A percentile compares a stretch with the other conserved stretches of the same genome.
phyloP scores from a whole-genome alignment of 2,329 filamentous ascomycete genomes.

The Cladosporium phlei region DNA sequence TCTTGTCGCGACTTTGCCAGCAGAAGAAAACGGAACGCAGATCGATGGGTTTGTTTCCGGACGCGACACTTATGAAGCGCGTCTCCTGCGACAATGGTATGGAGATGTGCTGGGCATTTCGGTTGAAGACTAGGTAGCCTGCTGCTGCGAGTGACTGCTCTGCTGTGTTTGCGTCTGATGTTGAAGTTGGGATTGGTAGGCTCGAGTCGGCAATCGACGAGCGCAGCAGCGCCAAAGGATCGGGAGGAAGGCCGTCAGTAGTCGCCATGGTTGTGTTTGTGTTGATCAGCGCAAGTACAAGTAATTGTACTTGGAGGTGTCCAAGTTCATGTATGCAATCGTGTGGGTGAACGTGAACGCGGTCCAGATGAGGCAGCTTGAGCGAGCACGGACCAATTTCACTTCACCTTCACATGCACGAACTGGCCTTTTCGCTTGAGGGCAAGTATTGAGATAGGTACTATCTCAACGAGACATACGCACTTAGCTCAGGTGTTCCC shows the following conservation, averaged over 20 bases:
- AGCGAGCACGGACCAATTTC: not conserved
- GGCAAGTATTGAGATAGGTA: no score
- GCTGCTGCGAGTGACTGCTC: conserved; percentile 65
- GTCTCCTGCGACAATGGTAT: conserved; percentile 57
- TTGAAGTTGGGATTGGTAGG: conserved; percentile 68
- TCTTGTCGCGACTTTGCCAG: conserved; percentile 87
- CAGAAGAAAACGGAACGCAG: conserved; percentile 94
- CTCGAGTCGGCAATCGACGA: conserved; percentile 70
- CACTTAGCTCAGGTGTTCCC: no score
- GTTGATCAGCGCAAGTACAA: no score
- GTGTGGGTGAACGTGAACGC: not conserved
- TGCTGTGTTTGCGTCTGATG: conserved; percentile 56
- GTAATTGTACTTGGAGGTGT: no score
- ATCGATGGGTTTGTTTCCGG: conserved; percentile 44
- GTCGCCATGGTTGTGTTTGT: conserved; percentile 48
- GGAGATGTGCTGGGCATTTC: conserved; percentile 51
- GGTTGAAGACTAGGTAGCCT: conserved; percentile 53
- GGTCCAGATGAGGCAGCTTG: not conserved
- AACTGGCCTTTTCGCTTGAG: no score
- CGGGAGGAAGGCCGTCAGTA: conserved; percentile 41
- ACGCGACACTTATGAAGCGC: conserved; percentile 72
- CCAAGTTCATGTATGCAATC: no score
- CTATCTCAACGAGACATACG: no score
- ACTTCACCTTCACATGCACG: not conserved
- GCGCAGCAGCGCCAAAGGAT: conserved; percentile 79